Evolutionary conservation across 2,329 filamentous ascomycete genomes (phyloP).

Genomic region (Colletotrichum sp.): DNA sequence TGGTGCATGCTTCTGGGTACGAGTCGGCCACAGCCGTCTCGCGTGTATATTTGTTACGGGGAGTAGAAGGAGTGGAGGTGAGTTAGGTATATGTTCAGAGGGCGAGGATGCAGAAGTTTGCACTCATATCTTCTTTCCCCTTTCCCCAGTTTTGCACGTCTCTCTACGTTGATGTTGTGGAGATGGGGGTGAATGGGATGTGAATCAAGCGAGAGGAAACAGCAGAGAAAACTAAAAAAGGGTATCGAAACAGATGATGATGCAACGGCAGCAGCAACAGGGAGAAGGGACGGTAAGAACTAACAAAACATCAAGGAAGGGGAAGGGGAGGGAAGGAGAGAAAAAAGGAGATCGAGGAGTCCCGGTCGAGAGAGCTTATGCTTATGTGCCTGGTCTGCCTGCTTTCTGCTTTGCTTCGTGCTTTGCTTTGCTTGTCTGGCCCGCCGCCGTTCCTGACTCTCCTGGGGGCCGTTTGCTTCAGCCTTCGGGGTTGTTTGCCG

Average conservation of each 20-base stretch:
- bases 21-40: not conserved
- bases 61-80: not conserved
- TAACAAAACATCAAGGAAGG: not conserved
- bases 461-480: not conserved
- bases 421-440: not conserved
- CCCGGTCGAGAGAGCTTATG: not conserved
- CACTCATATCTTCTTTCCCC: not conserved
- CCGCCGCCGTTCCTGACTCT: not conserved
- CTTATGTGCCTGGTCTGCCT: not conserved
- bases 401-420: not conserved
- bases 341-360: not conserved
- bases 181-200: not conserved
- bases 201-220: not conserved
- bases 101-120: not conserved
- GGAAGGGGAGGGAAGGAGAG: not conserved
- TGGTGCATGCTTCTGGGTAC: not conserved
- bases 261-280: not conserved
- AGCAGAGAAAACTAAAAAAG: not conserved
- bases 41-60: not conserved
- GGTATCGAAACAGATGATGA: not conserved
- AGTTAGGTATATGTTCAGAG: not conserved
- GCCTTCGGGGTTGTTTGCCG: not conserved
- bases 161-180: not conserved
- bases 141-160: not conserved
- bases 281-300: not conserved